phyloP scores from a whole-genome alignment of 2,329 filamentous ascomycete genomes.

The Cercospora berteroae region DNA sequence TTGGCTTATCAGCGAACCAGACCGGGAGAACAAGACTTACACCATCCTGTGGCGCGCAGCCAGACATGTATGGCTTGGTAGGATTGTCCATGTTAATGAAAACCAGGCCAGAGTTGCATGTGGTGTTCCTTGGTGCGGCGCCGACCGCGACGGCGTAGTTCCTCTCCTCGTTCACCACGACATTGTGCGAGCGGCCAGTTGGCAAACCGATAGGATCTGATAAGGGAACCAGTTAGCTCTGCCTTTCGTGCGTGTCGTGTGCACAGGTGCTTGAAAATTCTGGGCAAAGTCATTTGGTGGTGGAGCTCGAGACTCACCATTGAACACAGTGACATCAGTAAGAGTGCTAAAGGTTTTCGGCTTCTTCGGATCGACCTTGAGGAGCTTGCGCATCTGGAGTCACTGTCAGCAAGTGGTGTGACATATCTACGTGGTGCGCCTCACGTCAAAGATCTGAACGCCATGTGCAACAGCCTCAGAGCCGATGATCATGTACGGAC shows the following conservation, averaged over 20 bases:
- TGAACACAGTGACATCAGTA: slow-evolving; percentile 21
- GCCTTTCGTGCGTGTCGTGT: background rate
- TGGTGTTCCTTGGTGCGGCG: slow-evolving; percentile 43
- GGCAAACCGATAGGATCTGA: slow-evolving; percentile 13
- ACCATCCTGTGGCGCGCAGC: slow-evolving; percentile 52
- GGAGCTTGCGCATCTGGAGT: slow-evolving; percentile 46
- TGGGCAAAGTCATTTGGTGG: background rate
- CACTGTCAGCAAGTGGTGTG: slow-evolving; percentile 58
- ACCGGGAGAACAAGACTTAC: background rate
- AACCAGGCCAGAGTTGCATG: slow-evolving; percentile 52
- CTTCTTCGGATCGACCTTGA: slow-evolving; percentile 46
- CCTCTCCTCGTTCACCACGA: slow-evolving; percentile 53
- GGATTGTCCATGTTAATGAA: slow-evolving; percentile 56
- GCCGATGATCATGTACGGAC: slow-evolving; percentile 46
- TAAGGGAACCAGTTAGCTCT: background rate
- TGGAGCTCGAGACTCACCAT: slow-evolving; percentile 2
- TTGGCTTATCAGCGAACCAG: background rate
- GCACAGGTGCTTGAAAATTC: background rate
- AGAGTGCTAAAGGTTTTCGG: slow-evolving; percentile 46
- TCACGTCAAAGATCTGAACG: slow-evolving; percentile 59
- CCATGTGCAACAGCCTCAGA: slow-evolving; percentile 52
- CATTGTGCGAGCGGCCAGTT: slow-evolving; percentile 48
- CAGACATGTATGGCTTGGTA: slow-evolving; percentile 50
- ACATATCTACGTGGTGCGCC: background rate
- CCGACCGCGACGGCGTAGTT: slow-evolving; percentile 48